These are phyloP conservation scores for Craspedostauros australis DNA, from an alignment of 108 stramenopile species.

Conservation along the genomic window DNA sequence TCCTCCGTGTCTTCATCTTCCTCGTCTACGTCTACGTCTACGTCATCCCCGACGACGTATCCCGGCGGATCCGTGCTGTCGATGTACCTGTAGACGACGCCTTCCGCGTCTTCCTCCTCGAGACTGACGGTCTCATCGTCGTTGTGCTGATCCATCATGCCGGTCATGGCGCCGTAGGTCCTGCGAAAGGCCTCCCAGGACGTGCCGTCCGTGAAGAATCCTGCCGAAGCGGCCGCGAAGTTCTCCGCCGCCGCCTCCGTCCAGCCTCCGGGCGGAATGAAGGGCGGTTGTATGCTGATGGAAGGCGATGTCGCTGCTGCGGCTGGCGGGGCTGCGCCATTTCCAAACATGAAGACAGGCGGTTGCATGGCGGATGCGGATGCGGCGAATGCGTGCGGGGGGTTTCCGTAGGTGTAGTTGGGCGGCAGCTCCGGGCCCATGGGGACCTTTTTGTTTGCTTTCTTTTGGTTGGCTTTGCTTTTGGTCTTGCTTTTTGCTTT, in stretches of 20 bases:
- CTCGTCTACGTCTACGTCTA: slow-evolving; percentile 7
- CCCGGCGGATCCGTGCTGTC: too few relatives aligned
- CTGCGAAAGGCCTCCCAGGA: slow-evolving; percentile 27
- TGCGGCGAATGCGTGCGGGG: too few relatives aligned
- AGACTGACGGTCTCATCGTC: slow-evolving; percentile 6
- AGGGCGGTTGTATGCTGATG: slow-evolving; percentile 1
- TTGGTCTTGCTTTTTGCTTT: neutral
- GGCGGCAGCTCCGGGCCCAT: too few relatives aligned
- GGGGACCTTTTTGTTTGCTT: too few relatives aligned
- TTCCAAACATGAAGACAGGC: slow-evolving; percentile 22
- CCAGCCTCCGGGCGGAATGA: slow-evolving; percentile 3
- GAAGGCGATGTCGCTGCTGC: neutral
- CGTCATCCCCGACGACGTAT: slow-evolving; percentile 2
- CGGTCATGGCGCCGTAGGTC: slow-evolving; percentile 15
- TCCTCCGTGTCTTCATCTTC: slow-evolving; percentile 22
- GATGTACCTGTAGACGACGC: neutral
- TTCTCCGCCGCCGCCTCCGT: slow-evolving; percentile 10
- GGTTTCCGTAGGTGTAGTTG: too few relatives aligned
- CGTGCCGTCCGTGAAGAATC: slow-evolving; percentile 27
- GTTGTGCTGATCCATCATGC: neutral
- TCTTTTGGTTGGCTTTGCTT: too few relatives aligned
- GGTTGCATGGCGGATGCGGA: neutral
- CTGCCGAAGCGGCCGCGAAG: slow-evolving; percentile 27
- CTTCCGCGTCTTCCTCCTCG: slow-evolving; percentile 12
- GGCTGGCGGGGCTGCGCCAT: neutral